These are phyloP conservation scores for Phytophthora citrophthora DNA, from an alignment of 352 stramenopile genomes.

Conservation along the genomic window DNA sequence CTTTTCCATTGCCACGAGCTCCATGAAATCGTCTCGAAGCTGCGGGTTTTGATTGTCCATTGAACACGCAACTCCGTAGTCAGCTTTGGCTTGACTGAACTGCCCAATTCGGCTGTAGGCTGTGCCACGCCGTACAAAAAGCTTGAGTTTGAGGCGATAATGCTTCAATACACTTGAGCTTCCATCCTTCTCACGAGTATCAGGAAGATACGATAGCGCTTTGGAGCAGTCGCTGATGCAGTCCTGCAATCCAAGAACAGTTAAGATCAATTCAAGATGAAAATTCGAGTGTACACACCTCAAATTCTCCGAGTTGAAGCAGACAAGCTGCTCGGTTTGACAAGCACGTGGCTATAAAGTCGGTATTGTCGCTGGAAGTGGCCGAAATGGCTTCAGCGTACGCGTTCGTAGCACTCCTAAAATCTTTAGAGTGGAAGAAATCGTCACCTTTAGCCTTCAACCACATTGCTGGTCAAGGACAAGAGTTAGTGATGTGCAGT, in stretches of 20 bases:
- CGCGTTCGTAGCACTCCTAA: constrained; percentile 68
- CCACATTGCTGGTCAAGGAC: constrained; percentile 62
- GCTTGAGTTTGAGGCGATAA: constrained; percentile 75
- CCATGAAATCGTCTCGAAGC: constrained; percentile 70
- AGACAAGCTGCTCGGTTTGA: constrained; percentile 76
- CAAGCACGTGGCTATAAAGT: constrained; percentile 58
- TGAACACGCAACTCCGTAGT: constrained; percentile 80
- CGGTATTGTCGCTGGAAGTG: constrained; percentile 37
- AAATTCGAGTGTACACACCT: constrained; percentile 32
- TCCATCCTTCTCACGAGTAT: constrained; percentile 46
- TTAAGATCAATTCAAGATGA: not conserved
- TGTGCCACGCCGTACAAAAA: constrained; percentile 75
- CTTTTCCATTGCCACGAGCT: constrained; percentile 66
- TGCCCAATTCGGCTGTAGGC: constrained; percentile 68
- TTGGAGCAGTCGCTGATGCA: constrained; percentile 76
- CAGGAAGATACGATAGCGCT: constrained; percentile 68
- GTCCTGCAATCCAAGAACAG: constrained; percentile 23
- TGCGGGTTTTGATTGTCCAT: constrained; percentile 78
- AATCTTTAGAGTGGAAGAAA: constrained; percentile 78
- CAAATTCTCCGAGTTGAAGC: constrained; percentile 63
- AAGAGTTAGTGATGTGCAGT: no score
- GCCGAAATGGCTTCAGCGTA: constrained; percentile 69
- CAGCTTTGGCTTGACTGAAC: constrained; percentile 70
- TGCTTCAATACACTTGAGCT: constrained; percentile 47
- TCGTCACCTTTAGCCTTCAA: constrained; percentile 89